Base-by-base conservation (phyloP, 2,329 filamentous ascomycete genomes). In the Mollisia scopiformis region DNA sequence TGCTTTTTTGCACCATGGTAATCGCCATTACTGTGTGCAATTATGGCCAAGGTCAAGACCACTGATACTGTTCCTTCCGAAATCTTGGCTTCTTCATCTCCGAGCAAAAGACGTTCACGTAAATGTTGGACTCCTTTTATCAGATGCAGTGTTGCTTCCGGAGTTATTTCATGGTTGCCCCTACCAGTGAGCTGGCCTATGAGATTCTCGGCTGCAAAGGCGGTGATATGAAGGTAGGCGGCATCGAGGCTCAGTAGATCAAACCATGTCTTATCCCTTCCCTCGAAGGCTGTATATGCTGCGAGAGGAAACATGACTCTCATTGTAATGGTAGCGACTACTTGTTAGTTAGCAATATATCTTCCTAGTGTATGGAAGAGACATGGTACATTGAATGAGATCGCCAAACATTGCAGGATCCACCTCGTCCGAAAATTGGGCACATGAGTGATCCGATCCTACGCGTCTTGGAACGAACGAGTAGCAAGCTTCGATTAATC, bases 181-280 rank as follows among this genome's bases (percentile, higher is more conserved):
- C 23, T 66, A 62, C 14, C 64, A 5, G 21, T 11, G 14, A 13
- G 2, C 21, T 27, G 19, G 6, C 5, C 65, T 30, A 35, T 72
- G 66, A 55, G 75, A 72, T 62, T 74, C 78, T 75, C 69, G 6
- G 73, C 62, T 1, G 72, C 69, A 61, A 76, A 78, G 7, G 74
- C 68, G 43, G 72, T 69, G 33, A 73, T 67, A 62, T 79, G 75
- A 1, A 78, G 67, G 54, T 75, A 76, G 10, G 71, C 73, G 2
- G 73, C 60, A 57, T 78, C 75, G n/a, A 63, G 31, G 6, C 67
- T 65, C 11, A 78, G 61, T 16, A 70, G 69, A 11, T 71, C 71
- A 39, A 75, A 66, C 71, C 71, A 75, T n/a, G 50, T 47, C 16
- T 64, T 58, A 3, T 65, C 67, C 6, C 68, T 56, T 5, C 59